Conservation (phyloP, 2,329 filamentous ascomycete species). For the Tolypocladium nubicola region DNA sequence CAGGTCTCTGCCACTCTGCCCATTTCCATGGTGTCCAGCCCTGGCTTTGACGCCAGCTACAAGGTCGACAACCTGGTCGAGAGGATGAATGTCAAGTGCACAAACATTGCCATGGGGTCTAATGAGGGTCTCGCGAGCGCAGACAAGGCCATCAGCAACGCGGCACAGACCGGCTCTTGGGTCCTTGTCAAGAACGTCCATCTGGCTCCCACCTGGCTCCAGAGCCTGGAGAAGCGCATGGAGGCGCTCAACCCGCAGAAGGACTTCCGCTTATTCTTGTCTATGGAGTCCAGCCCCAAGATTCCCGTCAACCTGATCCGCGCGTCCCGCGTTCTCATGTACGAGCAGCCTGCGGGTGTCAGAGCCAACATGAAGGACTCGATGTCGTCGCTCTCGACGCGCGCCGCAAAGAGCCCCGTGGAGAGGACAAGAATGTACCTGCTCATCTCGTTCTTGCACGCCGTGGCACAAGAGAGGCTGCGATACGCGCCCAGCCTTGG, state of each 20-base stretch:
- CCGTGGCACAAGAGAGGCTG: conserved; percentile 87
- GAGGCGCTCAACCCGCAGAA: conserved; percentile 88
- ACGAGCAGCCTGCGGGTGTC: conserved; percentile 94
- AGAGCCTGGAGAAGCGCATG: conserved; percentile 93
- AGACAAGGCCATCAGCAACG: conserved; percentile 89
- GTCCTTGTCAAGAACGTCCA: conserved; percentile 99
- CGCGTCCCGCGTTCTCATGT: conserved; percentile 90
- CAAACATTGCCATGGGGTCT: conserved; percentile 98
- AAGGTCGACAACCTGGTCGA: conserved; percentile 95
- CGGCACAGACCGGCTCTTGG: conserved; percentile 87
- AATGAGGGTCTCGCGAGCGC: conserved; percentile 87
- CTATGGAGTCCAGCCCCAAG: conserved; percentile 94
- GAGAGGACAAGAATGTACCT: conserved; percentile 87
- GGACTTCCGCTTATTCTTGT: conserved; percentile 90
- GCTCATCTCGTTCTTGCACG: conserved; percentile 86
- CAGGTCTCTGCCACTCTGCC: conserved; percentile 78
- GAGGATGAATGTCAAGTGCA: conserved; percentile 69
- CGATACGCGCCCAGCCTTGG: conserved; percentile 89
- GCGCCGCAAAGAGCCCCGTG: conserved; percentile 72
- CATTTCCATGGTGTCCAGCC: conserved; percentile 85
- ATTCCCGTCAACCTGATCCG: conserved; percentile 94
- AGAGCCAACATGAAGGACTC: conserved; percentile 99
- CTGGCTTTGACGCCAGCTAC: conserved; percentile 96
- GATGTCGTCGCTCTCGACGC: conserved; percentile 67
- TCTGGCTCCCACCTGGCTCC: conserved; percentile 88